phyloP scores from a whole-genome alignment of 306 rosid species.

The Prunus persica region DNA sequence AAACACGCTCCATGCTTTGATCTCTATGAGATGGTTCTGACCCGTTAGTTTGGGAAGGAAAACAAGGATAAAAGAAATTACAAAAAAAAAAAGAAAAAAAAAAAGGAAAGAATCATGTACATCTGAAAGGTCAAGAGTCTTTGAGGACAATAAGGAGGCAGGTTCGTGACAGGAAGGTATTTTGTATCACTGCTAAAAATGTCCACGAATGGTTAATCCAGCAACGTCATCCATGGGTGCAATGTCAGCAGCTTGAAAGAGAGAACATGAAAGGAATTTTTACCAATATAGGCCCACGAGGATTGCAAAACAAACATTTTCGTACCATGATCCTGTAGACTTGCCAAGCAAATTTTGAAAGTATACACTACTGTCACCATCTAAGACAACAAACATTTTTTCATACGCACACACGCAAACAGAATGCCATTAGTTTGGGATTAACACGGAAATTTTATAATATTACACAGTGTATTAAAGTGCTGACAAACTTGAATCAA shows the following conservation, averaged over 20 bases:
- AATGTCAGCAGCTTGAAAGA: neutral
- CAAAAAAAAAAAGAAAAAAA: neutral
- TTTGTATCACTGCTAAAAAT: neutral
- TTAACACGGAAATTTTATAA: neutral
- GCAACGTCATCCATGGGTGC: neutral
- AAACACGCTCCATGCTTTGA: neutral
- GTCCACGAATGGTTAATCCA: neutral
- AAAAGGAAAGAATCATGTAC: neutral
- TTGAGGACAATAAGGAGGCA: neutral
- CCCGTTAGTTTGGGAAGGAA: neutral
- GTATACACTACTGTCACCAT: conserved; percentile 6
- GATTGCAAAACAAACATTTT: neutral
- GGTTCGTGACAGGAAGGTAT: neutral
- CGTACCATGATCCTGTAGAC: neutral
- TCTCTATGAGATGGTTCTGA: neutral
- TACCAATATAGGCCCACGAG: neutral
- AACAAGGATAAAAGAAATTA: neutral
- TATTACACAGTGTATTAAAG: neutral
- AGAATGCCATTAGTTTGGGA: neutral
- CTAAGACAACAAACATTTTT: neutral
- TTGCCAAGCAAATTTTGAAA: neutral
- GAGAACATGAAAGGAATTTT: neutral
- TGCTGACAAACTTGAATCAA: neutral
- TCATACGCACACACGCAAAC: neutral
- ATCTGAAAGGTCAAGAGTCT: neutral